Evolutionary conservation across 2,329 filamentous ascomycete species (phyloP).

Genomic region (Pseudocercospora ulei): DNA sequence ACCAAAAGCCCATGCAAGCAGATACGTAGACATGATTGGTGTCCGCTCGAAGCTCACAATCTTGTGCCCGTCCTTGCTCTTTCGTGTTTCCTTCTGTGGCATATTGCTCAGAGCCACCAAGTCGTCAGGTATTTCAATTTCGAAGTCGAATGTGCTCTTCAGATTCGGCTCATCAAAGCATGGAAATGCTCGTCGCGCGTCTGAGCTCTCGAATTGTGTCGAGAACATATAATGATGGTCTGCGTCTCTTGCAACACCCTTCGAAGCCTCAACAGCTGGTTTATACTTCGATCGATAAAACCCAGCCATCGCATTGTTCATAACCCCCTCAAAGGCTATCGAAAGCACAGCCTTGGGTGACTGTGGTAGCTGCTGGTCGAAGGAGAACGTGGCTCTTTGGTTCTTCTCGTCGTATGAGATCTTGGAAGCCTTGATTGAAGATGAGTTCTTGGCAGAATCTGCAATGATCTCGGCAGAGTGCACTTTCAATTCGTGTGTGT

Average conservation of each 20-base stretch:
- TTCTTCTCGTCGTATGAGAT: conserved; percentile 74
- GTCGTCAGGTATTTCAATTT: conserved; percentile 81
- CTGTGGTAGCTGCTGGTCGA: conserved; percentile 60
- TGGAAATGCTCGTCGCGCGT: conserved; percentile 87
- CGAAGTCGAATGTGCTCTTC: conserved; percentile 90
- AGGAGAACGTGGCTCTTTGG: conserved; percentile 71
- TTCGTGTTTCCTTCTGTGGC: conserved; percentile 65
- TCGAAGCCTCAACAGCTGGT: conserved; percentile 58
- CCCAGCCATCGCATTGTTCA: conserved; percentile 90
- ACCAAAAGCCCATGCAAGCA: conserved; percentile 86
- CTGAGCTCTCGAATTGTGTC: conserved; percentile 95
- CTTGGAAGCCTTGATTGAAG: conserved; percentile 51
- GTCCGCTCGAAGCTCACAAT: conserved; percentile 70
- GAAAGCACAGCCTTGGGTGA: conserved; percentile 57
- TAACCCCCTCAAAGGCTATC: conserved; percentile 66
- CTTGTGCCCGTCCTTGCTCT: conserved; percentile 55
- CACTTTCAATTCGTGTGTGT: conserved; percentile 74
- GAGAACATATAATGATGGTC: conserved; percentile 62
- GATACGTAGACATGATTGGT: conserved; percentile 80
- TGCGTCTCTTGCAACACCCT: conserved; percentile 65
- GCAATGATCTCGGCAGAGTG: conserved; percentile 54
- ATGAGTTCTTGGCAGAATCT: conserved; percentile 49
- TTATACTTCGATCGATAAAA: conserved; percentile 95
- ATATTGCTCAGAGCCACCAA: conserved; percentile 91
- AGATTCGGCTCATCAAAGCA: conserved; percentile 98